A percentile compares a stretch with the other conserved stretches of the same genome.
These are phyloP conservation scores for Phytophthora fragariaefolia DNA, from an alignment of 352 stramenopile genomes.

Conservation along the genomic window DNA sequence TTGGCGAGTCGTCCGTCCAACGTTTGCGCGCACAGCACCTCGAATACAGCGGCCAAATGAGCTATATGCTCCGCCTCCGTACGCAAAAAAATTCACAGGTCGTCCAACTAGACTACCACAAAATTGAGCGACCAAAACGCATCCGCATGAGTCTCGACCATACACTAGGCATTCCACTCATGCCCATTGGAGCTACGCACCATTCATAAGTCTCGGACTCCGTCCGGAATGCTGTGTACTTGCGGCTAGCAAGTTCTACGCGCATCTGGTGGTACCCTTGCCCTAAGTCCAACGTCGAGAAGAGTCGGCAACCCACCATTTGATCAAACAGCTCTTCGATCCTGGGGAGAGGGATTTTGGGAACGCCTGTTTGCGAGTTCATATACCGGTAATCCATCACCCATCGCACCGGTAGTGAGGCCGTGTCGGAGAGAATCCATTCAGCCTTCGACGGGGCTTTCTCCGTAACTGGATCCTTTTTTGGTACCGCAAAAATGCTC, in stretches of 20 bases:
- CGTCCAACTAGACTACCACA: slow-evolving; percentile 42
- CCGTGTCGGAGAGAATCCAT: slow-evolving; percentile 6
- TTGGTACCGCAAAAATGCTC: slow-evolving; percentile 26
- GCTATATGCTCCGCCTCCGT: slow-evolving; percentile 14
- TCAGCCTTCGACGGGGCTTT: background rate
- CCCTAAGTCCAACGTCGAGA: slow-evolving; percentile 34
- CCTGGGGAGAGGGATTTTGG: slow-evolving; percentile 14
- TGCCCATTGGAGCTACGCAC: slow-evolving; percentile 45
- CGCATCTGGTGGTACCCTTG: slow-evolving; percentile 46
- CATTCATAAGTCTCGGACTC: slow-evolving; percentile 47
- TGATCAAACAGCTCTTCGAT: slow-evolving; percentile 28
- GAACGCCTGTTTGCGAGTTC: slow-evolving; percentile 13
- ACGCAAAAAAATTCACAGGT: slow-evolving; percentile 36
- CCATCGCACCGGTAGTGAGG: slow-evolving; percentile 15
- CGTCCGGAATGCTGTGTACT: slow-evolving; percentile 45
- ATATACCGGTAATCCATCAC: slow-evolving; percentile 28
- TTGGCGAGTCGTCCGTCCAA: slow-evolving; percentile 31
- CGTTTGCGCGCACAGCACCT: slow-evolving; percentile 27
- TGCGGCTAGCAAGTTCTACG: background rate
- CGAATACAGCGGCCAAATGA: slow-evolving; percentile 32
- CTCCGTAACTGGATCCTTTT: slow-evolving; percentile 10
- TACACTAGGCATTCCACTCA: slow-evolving; percentile 45
- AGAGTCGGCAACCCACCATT: slow-evolving; percentile 8
- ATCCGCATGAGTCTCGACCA: slow-evolving; percentile 46
- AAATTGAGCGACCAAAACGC: slow-evolving; percentile 32